Evolutionary conservation across 2,329 filamentous ascomycete genomes (phyloP).

Genomic region (Fusarium protoensiforme): DNA sequence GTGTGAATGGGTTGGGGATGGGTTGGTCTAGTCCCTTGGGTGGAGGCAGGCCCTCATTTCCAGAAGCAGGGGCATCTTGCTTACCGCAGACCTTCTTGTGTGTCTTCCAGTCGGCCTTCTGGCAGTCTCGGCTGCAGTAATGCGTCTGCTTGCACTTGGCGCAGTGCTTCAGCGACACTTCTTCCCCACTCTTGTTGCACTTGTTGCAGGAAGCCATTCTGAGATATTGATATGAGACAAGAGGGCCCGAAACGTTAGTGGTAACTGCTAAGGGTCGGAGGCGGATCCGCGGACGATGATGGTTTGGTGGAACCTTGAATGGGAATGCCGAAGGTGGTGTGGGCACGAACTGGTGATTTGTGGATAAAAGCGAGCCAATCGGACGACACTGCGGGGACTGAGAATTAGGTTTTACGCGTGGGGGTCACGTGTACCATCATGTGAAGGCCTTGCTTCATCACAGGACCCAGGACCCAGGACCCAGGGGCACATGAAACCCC

Average conservation of each 20-base stretch:
- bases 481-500: not conserved
- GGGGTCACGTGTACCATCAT: not conserved
- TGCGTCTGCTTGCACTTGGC: not conserved
- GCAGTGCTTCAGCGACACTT: not conserved
- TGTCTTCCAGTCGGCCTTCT: not conserved
- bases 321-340: not conserved
- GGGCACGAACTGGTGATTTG: not conserved
- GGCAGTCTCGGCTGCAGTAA: not conserved
- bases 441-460: not conserved
- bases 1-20: not conserved
- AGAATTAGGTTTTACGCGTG: not conserved
- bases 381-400: not conserved
- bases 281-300: not conserved
- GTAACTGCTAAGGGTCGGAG: no score
- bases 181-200: not conserved
- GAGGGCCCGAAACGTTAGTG: no score
- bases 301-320: not conserved
- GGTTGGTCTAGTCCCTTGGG: not conserved
- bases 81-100: not conserved
- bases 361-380: not conserved
- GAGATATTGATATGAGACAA: not conserved
- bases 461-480: not conserved
- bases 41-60: not conserved
- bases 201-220: not conserved
- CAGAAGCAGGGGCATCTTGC: not conserved